A percentile compares a stretch with the other conserved stretches of the same genome.
These are phyloP conservation scores for Citrus cavaleriei DNA, from an alignment of 345 rosid genomes.

Conservation along the genomic window DNA sequence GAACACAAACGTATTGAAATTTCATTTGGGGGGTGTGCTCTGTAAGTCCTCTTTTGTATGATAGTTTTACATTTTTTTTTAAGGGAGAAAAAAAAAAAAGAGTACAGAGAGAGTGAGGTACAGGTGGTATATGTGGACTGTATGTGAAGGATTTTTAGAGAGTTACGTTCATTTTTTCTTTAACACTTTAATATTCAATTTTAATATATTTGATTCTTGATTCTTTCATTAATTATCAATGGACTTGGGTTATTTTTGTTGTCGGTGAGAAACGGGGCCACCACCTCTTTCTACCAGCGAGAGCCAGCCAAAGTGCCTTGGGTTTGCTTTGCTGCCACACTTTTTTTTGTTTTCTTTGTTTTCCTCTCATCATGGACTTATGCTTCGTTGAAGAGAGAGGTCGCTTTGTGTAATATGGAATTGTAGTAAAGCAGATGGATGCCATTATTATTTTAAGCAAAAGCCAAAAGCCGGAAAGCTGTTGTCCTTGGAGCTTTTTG, in stretches of 20 bases:
- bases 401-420: neutral
- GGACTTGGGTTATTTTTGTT: neutral
- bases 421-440: neutral
- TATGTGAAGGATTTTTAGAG: neutral
- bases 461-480: neutral
- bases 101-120: neutral
- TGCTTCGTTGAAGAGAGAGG: neutral
- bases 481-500: neutral
- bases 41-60: neutral
- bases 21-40: neutral
- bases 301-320: neutral
- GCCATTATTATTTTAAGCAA: neutral
- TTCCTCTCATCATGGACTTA: neutral
- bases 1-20: neutral
- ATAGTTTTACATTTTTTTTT: neutral
- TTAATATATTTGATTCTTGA: neutral
- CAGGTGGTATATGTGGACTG: neutral
- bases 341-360: neutral
- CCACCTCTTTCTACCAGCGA: neutral
- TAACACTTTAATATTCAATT: neutral
- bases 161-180: neutral
- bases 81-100: neutral
- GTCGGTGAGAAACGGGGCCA: neutral
- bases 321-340: neutral
- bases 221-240: neutral